Base-by-base conservation (phyloP, 2,329 filamentous ascomycete species). In the Zasmidium citrigriseum region DNA sequence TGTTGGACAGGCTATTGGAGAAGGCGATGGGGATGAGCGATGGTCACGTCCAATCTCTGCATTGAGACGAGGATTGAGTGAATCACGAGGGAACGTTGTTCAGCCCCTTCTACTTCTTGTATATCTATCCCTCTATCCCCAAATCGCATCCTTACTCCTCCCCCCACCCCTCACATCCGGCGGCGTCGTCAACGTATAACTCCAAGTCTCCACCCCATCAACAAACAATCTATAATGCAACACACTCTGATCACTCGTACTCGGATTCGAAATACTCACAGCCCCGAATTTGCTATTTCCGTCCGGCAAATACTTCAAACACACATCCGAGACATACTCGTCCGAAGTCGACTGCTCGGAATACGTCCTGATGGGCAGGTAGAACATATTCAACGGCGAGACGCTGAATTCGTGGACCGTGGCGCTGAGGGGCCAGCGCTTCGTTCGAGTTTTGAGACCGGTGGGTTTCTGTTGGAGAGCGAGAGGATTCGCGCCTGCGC, bases 301-400 rank as follows among this genome's bases (percentile, higher is more conserved):
- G 58, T 88, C 85, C 1, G 93, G 90, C 47, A 93, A 83, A 67
- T 95, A 92, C 86, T 93, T 91, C 63, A 98, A 82, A 71, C 88
- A 83, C 11, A 96, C 85, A 75, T 98, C 95, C 66, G 93, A 69
- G 14, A 61, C 86, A 1, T 87, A 82, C 65, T 96, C 91, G 1
- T 83, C 85, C 18, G 57, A 57, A 0, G 67, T 69, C 20, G 66
- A 64, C 2, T 60, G 60, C 75, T 97, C 91, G 65, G 81, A 82
- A 74, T 98, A 99, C 0, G 91, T 93, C 1, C 88, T 83, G 22
- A 93, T 78, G 0, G 95, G 95, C 3, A 95, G 83, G 66, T 95
- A 96, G 72, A 99, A 99, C 82, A 98, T 96, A 72, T 88, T 96
- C 52, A 99, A 73, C 0, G 95, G 95, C 55, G 90, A 95, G 0